Conservation (phyloP, 495 filamentous ascomycete genomes). For the Trichoderma orchidacearum region DNA sequence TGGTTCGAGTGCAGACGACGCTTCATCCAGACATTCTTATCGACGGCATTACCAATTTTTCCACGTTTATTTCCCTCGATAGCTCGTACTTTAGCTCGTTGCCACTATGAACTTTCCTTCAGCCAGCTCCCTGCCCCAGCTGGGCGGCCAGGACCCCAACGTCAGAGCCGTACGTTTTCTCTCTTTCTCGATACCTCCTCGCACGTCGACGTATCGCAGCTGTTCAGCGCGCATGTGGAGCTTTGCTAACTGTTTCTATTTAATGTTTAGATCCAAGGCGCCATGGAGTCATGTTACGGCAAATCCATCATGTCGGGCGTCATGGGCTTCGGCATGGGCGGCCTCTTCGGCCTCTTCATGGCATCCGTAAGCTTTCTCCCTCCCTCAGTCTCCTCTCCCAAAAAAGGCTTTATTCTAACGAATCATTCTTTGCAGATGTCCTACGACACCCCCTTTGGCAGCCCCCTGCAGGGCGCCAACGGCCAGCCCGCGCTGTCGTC, state of each 20-base stretch:
- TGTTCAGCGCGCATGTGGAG: too few relatives aligned
- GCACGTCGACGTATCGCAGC: too few relatives aligned
- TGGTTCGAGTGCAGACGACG: too few relatives aligned
- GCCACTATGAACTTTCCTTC: constrained; percentile 1
- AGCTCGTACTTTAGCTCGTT: too few relatives aligned
- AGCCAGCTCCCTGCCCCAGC: background rate
- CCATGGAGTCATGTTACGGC: constrained; percentile 79
- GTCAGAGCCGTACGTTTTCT: constrained; percentile 8
- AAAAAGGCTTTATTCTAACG: background rate
- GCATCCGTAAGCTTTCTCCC: constrained; percentile 50
- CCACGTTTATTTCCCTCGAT: too few relatives aligned
- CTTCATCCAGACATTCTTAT: too few relatives aligned
- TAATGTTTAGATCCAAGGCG: constrained; percentile 49
- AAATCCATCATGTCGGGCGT: constrained; percentile 74
- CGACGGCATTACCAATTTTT: too few relatives aligned
- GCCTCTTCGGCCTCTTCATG: constrained; percentile 92
- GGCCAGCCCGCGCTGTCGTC: constrained; percentile 43
- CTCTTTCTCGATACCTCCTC: background rate
- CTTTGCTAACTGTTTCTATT: background rate
- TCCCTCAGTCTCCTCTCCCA: background rate
- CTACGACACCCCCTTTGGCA: constrained; percentile 70
- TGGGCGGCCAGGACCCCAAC: background rate
- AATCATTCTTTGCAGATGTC: constrained; percentile 48
- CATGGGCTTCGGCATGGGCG: constrained; percentile 83
- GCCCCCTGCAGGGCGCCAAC: constrained; percentile 42